Evolutionary conservation across 805 yeast species (phyloP).

Genomic region (Ogataea pilisensis): DNA sequence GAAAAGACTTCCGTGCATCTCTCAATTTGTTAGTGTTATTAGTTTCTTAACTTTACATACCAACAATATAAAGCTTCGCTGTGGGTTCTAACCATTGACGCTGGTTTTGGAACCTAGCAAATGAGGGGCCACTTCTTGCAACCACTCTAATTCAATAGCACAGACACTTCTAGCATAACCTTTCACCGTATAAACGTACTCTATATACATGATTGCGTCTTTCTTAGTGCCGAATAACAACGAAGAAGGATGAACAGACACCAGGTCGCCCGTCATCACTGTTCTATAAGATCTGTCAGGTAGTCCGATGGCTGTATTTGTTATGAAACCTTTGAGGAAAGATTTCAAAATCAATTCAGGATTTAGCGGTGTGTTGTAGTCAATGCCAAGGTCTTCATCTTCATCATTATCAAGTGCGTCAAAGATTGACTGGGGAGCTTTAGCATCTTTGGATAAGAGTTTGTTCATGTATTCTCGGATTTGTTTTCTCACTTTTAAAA

Average conservation of each 20-base stretch:
- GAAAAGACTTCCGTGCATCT: too few relatives aligned
- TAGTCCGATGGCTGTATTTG: slow-evolving; percentile 89
- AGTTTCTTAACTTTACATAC: too few relatives aligned
- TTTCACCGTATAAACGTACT: slow-evolving; percentile 87
- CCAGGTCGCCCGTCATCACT: slow-evolving; percentile 74
- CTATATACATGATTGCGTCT: slow-evolving; percentile 91
- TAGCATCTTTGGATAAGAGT: slow-evolving; percentile 36
- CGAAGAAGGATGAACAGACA: slow-evolving; percentile 89
- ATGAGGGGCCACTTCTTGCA: slow-evolving; percentile 76
- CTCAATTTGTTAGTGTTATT: too few relatives aligned
- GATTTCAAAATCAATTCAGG: slow-evolving; percentile 64
- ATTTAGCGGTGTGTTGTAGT: slow-evolving; percentile 37
- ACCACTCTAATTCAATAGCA: slow-evolving; percentile 76
- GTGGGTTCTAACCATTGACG: slow-evolving; percentile 7
- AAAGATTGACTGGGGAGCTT: slow-evolving; percentile 24
- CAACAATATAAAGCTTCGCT: too few relatives aligned
- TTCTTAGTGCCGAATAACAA: slow-evolving; percentile 74
- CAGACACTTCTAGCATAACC: slow-evolving; percentile 92
- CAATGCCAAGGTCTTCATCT: slow-evolving; percentile 16
- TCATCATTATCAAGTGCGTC: slow-evolving; percentile 21
- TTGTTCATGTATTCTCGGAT: slow-evolving; percentile 61
- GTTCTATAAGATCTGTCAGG: slow-evolving; percentile 93
- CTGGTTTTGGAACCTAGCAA: slow-evolving; percentile 40
- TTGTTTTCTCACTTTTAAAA: slow-evolving; percentile 69
- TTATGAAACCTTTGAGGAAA: slow-evolving; percentile 77